phyloP scores from a whole-genome alignment of 768 basidiomycete species.

The Collybia sordida region DNA sequence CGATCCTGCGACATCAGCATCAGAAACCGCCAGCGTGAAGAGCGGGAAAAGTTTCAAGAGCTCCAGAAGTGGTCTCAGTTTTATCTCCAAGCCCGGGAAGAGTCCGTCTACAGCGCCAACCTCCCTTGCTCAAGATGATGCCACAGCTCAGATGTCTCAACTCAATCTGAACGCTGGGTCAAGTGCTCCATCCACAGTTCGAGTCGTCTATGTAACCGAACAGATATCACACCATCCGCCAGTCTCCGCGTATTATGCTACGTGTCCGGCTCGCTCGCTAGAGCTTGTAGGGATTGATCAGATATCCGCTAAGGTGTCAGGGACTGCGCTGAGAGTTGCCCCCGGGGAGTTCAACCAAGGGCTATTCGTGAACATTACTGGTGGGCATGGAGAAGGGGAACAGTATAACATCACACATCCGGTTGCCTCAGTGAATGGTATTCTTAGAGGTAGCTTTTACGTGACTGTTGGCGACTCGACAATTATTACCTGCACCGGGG shows the following conservation, averaged over 20 bases:
- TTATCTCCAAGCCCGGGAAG: constrained; percentile 50
- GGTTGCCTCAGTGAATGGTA: constrained; percentile 85
- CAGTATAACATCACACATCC: constrained; percentile 90
- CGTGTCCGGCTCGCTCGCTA: constrained; percentile 71
- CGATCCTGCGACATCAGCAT: constrained; percentile 17
- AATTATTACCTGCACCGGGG: constrained; percentile 78
- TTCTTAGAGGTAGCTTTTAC: constrained; percentile 90
- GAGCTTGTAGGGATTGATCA: constrained; percentile 87
- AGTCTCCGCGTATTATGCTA: constrained; percentile 80
- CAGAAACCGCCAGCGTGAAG: constrained; percentile 59
- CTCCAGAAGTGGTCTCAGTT: constrained; percentile 54
- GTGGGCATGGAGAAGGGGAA: constrained; percentile 76
- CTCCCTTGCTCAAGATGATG: constrained; percentile 40
- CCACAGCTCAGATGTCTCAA: constrained; percentile 58
- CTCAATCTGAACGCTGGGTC: constrained; percentile 44
- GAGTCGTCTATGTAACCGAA: constrained; percentile 84
- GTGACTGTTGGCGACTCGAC: constrained; percentile 81
- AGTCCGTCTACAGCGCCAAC: constrained; percentile 57
- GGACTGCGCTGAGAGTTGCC: constrained; percentile 77
- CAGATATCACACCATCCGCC: constrained; percentile 98
- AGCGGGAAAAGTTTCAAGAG: constrained; percentile 64
- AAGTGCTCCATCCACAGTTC: constrained; percentile 23
- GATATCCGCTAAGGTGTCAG: constrained; percentile 89
- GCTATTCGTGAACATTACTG: constrained; percentile 76
- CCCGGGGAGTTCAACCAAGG: constrained; percentile 90